Conservation (phyloP, 2,329 filamentous ascomycete species). For the Phyllosticta citriasiana region DNA sequence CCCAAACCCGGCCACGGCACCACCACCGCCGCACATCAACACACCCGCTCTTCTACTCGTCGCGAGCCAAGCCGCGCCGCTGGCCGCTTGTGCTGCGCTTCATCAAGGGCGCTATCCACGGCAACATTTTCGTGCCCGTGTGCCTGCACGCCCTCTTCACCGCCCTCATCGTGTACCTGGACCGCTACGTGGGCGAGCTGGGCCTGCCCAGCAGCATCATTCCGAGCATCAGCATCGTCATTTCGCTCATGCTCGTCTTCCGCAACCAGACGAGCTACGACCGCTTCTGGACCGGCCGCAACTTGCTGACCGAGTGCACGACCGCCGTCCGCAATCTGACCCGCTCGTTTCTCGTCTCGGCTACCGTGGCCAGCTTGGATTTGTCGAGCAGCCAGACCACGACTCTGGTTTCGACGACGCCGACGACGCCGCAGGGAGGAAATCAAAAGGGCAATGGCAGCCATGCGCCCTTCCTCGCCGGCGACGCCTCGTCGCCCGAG, state of each 20-base stretch:
- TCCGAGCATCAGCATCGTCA: slow-evolving; percentile 54
- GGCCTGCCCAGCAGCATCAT: slow-evolving; percentile 51
- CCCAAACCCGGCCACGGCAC: slow-evolving; percentile 1
- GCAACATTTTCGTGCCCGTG: slow-evolving; percentile 47
- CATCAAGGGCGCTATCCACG: slow-evolving; percentile 54
- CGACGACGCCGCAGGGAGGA: not conserved
- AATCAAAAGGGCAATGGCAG: not conserved
- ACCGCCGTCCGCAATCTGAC: slow-evolving; percentile 52
- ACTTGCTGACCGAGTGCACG: slow-evolving; percentile 46
- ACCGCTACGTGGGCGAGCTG: slow-evolving; percentile 41
- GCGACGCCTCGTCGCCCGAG: slow-evolving; percentile 30
- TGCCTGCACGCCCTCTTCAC: slow-evolving; percentile 49
- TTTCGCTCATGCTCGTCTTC: slow-evolving; percentile 59
- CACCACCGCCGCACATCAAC: slow-evolving; percentile 24
- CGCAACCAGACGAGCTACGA: slow-evolving; percentile 56
- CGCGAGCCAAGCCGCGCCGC: slow-evolving; percentile 40
- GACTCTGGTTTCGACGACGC: not conserved
- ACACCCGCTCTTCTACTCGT: slow-evolving; percentile 35
- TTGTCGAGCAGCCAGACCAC: not conserved
- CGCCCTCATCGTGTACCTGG: slow-evolving; percentile 48
- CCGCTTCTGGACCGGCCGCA: slow-evolving; percentile 53
- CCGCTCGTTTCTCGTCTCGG: slow-evolving; percentile 44
- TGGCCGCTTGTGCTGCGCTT: slow-evolving; percentile 56
- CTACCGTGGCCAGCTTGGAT: slow-evolving; percentile 20
- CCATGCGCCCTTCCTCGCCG: slow-evolving; percentile 7